phyloP scores from a whole-genome alignment of 345 rosid species.

The Theobroma cacao region DNA sequence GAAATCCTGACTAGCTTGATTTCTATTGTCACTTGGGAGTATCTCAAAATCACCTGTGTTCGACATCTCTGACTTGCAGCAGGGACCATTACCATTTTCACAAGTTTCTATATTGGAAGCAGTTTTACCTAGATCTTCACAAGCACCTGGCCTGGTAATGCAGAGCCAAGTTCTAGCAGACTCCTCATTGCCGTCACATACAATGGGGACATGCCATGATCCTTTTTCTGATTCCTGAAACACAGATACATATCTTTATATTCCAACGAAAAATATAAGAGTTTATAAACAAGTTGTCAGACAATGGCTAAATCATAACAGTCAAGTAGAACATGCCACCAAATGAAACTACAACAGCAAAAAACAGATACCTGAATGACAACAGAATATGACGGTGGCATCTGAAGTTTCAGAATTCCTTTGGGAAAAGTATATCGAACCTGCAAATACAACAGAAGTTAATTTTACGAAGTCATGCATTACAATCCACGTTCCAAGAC shows the following conservation, averaged over 20 bases:
- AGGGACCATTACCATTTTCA: constrained; percentile 11
- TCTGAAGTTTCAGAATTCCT: constrained; percentile 58
- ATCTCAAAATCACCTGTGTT: constrained; percentile 9
- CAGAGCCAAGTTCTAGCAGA: constrained; percentile 60
- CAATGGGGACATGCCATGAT: constrained; percentile 82
- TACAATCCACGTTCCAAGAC: neutral
- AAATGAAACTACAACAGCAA: neutral
- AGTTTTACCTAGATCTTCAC: constrained; percentile 21
- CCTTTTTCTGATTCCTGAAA: constrained; percentile 86
- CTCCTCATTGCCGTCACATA: constrained; percentile 27
- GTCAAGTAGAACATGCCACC: neutral
- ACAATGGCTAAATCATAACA: neutral
- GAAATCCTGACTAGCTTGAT: constrained; percentile 3
- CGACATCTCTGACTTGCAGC: neutral
- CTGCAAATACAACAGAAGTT: constrained; percentile 28
- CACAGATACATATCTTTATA: neutral
- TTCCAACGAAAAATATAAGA: neutral
- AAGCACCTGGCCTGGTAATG: constrained; percentile 36
- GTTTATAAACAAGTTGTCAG: neutral
- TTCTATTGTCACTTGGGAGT: neutral
- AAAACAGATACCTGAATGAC: constrained; percentile 56
- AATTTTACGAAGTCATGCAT: neutral
- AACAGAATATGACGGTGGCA: constrained; percentile 65
- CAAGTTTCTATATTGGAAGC: constrained; percentile 12
- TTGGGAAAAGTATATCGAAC: constrained; percentile 69